Evolutionary conservation across 2,329 filamentous ascomycete species (phyloP).

Genomic region (Zarea fungicola): DNA sequence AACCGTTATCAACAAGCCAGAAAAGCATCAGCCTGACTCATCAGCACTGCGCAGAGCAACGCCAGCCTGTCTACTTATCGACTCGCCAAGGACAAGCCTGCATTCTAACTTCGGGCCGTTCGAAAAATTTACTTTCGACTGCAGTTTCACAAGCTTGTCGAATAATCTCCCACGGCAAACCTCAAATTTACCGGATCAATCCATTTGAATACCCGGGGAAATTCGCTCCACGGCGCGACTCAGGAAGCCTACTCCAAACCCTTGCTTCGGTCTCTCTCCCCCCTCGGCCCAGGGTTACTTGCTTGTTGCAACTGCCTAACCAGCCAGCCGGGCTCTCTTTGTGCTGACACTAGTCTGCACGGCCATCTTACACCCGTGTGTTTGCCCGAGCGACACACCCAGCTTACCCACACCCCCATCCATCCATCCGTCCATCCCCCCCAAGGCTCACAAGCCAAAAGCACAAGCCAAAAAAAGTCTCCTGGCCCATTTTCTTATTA

Average conservation of each 20-base stretch:
- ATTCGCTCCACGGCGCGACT: constrained; percentile 6
- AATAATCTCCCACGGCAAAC: neutral
- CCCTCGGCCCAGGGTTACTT: constrained; percentile 8
- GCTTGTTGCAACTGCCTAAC: neutral
- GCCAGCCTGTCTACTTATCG: neutral
- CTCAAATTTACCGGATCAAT: constrained; percentile 5
- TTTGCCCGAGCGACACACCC: neutral
- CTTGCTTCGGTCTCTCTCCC: neutral
- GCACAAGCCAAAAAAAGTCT: constrained; percentile 8
- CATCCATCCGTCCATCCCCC: neutral
- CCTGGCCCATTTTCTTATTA: constrained; percentile 8
- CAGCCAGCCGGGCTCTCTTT: constrained; percentile 1
- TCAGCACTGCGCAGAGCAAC: neutral
- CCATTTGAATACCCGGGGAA: constrained; percentile 4
- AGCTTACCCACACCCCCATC: constrained; percentile 3
- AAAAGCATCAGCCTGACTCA: constrained; percentile 10
- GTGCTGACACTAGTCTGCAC: too few relatives aligned
- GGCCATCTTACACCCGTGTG: constrained; percentile 4
- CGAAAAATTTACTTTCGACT: neutral
- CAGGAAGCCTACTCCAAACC: neutral
- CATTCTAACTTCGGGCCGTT: neutral
- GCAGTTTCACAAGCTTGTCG: neutral
- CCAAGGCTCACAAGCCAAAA: constrained; percentile 11
- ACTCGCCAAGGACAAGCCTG: neutral
- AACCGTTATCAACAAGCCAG: too few relatives aligned